A percentile compares a stretch with the other conserved stretches of the same genome.
Evolutionary conservation across 805 yeast genomes (phyloP).

Genomic region (Kazachstania kunashirensis): DNA sequence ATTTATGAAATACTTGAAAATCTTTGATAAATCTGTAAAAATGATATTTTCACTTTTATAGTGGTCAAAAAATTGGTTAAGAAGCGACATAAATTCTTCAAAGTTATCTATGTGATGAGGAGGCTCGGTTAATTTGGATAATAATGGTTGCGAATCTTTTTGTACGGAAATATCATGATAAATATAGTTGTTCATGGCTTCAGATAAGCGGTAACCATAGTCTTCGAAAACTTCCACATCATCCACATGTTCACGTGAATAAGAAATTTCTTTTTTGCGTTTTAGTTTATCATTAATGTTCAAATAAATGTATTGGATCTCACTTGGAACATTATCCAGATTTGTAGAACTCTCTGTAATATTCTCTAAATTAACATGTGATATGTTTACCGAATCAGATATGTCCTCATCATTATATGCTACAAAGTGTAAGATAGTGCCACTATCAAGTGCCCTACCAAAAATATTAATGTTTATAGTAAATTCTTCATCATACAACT

Average conservation of each 20-base stretch:
- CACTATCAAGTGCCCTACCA: conserved; percentile 3
- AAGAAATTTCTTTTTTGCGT: too few species aligned
- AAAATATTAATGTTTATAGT: conserved; percentile 2
- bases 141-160: not conserved
- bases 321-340: too few species aligned
- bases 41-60: conserved; percentile 15
- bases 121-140: conserved; percentile 10
- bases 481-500: not conserved
- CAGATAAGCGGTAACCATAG: conserved; percentile 23
- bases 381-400: too few species aligned
- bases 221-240: conserved; percentile 17
- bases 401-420: not conserved
- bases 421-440: not conserved
- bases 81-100: conserved; percentile 20
- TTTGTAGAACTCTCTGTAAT: too few species aligned
- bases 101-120: conserved; percentile 13
- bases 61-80: conserved; percentile 21
- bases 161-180: not conserved
- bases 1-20: conserved; percentile 11
- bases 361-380: too few species aligned
- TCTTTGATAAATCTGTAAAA: conserved; percentile 11
- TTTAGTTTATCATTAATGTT: too few species aligned
- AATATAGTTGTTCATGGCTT: conserved; percentile 14
- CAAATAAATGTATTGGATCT: too few species aligned
- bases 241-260: too few species aligned